A percentile compares a stretch with the other conserved stretches of the same genome.
Conservation (phyloP, 2,329 filamentous ascomycete species). For the Trichoderma guizhouense region DNA sequence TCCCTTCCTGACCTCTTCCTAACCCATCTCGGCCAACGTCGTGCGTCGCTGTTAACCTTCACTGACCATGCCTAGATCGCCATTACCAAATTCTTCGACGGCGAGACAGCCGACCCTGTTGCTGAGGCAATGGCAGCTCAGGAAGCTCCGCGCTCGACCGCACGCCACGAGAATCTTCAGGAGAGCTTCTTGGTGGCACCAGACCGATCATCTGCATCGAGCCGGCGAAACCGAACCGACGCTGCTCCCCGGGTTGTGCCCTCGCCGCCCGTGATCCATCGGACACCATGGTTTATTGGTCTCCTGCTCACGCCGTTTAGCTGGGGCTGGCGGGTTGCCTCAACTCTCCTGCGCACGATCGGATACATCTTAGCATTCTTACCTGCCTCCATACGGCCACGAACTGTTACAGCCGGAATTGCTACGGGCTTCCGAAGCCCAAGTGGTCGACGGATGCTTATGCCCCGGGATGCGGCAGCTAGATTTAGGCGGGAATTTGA, state of each 20-base stretch:
- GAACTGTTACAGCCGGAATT: conserved; percentile 52
- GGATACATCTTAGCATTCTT: conserved; percentile 78
- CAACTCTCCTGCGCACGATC: conserved; percentile 67
- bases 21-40: background rate
- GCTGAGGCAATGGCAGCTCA: conserved; percentile 70
- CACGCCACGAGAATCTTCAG: conserved; percentile 71
- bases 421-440: conserved; percentile 55
- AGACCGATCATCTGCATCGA: conserved; percentile 23
- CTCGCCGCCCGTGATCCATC: conserved; percentile 64
- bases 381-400: conserved; percentile 60
- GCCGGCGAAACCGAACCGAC: conserved; percentile 45
- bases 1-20: background rate
- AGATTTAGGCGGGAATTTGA: conserved; percentile 91
- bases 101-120: conserved; percentile 78
- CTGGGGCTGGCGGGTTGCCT: conserved; percentile 69
- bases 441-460: conserved; percentile 69
- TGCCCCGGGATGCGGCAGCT: conserved; percentile 81
- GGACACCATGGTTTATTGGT: conserved; percentile 71
- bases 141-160: conserved; percentile 58
- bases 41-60: background rate
- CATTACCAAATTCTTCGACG: conserved; percentile 96
- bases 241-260: conserved; percentile 83
- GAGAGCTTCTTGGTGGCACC: conserved; percentile 46
- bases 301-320: conserved; percentile 80
- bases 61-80: conserved; percentile 63